These are phyloP conservation scores for Sideroxylon spinosum DNA, from an alignment of 179 eudicot genomes.

Conservation along the genomic window DNA sequence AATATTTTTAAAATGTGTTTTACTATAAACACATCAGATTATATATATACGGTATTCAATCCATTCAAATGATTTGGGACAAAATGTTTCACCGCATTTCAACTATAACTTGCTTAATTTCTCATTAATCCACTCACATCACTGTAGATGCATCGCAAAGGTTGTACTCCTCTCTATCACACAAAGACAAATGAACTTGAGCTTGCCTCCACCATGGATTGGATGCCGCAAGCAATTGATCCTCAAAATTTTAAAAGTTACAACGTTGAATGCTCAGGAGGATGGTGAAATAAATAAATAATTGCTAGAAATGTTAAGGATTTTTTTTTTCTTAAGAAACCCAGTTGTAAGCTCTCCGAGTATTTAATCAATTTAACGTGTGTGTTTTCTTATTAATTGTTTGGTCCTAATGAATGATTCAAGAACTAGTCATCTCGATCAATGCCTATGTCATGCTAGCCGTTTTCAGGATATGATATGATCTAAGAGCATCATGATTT, in stretches of 20 bases:
- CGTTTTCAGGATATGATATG: slow-evolving; percentile 4
- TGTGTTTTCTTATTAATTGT: neutral
- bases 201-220: slow-evolving; percentile 26
- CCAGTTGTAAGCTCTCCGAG: neutral
- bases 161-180: slow-evolving; percentile 9
- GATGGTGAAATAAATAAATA: neutral
- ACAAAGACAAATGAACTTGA: slow-evolving; percentile 20
- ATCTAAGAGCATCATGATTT: slow-evolving; percentile 14
- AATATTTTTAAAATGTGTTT: too few species aligned
- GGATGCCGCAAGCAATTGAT: neutral
- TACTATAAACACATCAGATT: too few species aligned
- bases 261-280: neutral
- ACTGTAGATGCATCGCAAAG: neutral
- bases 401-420: slow-evolving; percentile 9
- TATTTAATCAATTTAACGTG: neutral
- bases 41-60: too few species aligned
- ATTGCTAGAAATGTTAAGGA: neutral
- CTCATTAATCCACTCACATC: too few species aligned
- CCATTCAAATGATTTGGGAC: too few species aligned
- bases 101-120: too few species aligned
- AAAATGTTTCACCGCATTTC: too few species aligned
- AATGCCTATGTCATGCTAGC: slow-evolving; percentile 1
- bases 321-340: neutral
- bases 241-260: neutral
- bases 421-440: slow-evolving; percentile 5